Conservation (phyloP, 2,329 filamentous ascomycete species). For the Stylonectria norvegica region DNA sequence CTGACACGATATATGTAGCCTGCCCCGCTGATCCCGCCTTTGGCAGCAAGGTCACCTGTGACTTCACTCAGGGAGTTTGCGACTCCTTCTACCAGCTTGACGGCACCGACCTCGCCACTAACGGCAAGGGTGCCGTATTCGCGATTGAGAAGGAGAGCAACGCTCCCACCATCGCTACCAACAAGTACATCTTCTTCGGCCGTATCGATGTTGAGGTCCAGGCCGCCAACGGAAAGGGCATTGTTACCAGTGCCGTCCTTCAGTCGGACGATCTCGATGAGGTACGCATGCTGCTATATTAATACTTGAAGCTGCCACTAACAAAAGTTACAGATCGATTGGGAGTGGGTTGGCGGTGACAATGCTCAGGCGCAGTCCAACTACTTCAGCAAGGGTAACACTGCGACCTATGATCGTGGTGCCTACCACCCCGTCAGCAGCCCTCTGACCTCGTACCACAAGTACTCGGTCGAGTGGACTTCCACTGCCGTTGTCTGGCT, state of each 20-base stretch:
- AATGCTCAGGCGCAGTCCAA: slow-evolving; percentile 77
- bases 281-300: slow-evolving; percentile 8
- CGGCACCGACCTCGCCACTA: slow-evolving; percentile 49
- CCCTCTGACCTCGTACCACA: slow-evolving; percentile 58
- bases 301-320: not conserved
- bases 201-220: slow-evolving; percentile 76
- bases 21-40: slow-evolving; percentile 78
- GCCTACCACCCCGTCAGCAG: slow-evolving; percentile 56
- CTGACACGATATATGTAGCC: slow-evolving; percentile 31
- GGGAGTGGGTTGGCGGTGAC: slow-evolving; percentile 87
- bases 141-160: slow-evolving; percentile 66
- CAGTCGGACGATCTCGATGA: slow-evolving; percentile 83
- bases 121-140: slow-evolving; percentile 51
- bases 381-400: slow-evolving; percentile 76
- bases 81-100: slow-evolving; percentile 46
- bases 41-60: slow-evolving; percentile 58
- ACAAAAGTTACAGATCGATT: slow-evolving; percentile 67
- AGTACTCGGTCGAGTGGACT: slow-evolving; percentile 68
- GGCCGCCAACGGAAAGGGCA: slow-evolving; percentile 74
- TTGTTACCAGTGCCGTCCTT: slow-evolving; percentile 86
- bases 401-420: slow-evolving; percentile 67
- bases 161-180: slow-evolving; percentile 68
- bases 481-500: slow-evolving; percentile 60
- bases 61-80: slow-evolving; percentile 73
- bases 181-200: slow-evolving; percentile 97